phyloP scores from a whole-genome alignment of 371 early-diverging fungal species.

The Mortierella sp. region DNA sequence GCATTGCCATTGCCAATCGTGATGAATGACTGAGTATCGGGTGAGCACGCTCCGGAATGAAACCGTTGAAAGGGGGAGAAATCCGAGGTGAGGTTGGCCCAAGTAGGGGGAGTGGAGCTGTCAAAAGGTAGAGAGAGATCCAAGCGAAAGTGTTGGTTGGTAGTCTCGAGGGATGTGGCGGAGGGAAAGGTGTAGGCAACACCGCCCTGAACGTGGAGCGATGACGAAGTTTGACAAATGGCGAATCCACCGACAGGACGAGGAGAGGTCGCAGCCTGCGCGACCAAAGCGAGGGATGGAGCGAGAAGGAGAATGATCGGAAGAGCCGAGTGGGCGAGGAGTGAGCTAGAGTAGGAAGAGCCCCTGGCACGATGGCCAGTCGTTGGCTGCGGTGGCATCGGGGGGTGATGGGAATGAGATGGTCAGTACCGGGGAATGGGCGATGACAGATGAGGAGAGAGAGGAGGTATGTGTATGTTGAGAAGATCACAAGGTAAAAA shows the following conservation, averaged over 20 bases:
- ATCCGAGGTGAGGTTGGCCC: conserved; percentile 47
- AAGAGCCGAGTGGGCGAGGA: neutral
- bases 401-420: too few relatives aligned
- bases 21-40: conserved; percentile 27
- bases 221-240: conserved; percentile 34
- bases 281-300: neutral
- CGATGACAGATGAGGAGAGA: too few relatives aligned
- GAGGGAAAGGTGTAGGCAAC: conserved; percentile 18
- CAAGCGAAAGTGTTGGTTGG: conserved; percentile 48
- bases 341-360: neutral
- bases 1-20: conserved; percentile 43
- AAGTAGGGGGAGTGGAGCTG: conserved; percentile 16
- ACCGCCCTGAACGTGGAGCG: conserved; percentile 47
- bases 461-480: too few relatives aligned
- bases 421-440: too few relatives aligned
- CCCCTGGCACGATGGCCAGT: too few relatives aligned
- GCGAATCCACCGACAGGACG: conserved; percentile 48
- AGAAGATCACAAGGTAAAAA: too few relatives aligned
- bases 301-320: neutral
- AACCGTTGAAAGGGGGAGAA: conserved; percentile 41
- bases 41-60: conserved; percentile 41
- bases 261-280: conserved; percentile 11
- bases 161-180: conserved; percentile 24
- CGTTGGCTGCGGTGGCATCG: too few relatives aligned
- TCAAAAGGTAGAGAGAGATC: conserved; percentile 43